Evolutionary conservation across 1,139 yeast genomes (phyloP).

Genomic region (Protomyces inundatus): DNA sequence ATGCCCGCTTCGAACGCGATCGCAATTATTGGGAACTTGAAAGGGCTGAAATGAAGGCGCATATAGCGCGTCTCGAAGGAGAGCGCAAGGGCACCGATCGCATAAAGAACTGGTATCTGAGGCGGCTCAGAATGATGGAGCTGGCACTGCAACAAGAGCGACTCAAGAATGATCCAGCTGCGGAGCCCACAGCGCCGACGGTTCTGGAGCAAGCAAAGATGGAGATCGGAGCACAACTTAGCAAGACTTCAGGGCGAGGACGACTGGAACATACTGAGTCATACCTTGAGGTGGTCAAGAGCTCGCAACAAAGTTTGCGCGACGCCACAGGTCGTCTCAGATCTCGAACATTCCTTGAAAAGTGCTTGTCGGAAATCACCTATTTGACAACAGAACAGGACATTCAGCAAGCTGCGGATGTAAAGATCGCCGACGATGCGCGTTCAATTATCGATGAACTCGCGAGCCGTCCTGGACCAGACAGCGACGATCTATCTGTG

Average conservation of each 20-base stretch:
- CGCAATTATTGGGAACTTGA: constrained; percentile 55
- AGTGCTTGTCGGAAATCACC: constrained; percentile 23
- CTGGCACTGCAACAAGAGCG: constrained; percentile 17
- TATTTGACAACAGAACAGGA: neutral
- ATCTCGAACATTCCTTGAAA: constrained; percentile 16
- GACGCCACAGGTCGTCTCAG: constrained; percentile 9
- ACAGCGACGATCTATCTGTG: too few species aligned
- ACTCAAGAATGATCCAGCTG: neutral
- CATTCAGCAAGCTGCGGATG: neutral
- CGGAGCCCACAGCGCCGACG: neutral
- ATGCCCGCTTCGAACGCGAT: constrained; percentile 53
- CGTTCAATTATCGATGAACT: too few species aligned
- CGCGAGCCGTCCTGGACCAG: too few species aligned
- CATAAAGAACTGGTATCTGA: constrained; percentile 17
- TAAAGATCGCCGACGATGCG: too few species aligned
- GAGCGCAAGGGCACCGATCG: constrained; percentile 19
- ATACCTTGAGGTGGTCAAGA: neutral
- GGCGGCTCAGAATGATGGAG: constrained; percentile 17
- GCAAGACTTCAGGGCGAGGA: neutral
- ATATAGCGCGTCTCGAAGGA: constrained; percentile 25
- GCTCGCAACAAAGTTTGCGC: constrained; percentile 5
- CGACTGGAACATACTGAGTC: constrained; percentile 4
- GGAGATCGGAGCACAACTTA: neutral
- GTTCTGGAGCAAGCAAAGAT: neutral
- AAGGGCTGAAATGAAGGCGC: constrained; percentile 48